Percentiles rank a stretch among this genome's conserved stretches.
phyloP scores from a whole-genome alignment of 805 yeast species.

The Teunomyces pallodes region DNA sequence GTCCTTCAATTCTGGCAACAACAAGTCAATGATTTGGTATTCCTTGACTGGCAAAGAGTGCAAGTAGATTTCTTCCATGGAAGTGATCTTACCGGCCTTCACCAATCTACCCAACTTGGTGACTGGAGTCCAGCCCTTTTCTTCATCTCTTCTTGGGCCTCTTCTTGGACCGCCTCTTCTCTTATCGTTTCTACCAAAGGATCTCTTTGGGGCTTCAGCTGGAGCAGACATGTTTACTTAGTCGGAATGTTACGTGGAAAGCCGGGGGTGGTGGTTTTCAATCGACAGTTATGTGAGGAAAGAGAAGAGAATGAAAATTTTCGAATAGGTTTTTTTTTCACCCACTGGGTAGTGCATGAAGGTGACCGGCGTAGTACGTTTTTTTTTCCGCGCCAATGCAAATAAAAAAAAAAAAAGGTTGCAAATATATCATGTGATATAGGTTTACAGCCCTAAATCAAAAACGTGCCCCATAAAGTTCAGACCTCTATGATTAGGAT shows the following conservation, averaged over 20 bases:
- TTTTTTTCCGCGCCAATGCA: too few relatives aligned
- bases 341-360: neutral
- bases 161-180: slow-evolving; percentile 47
- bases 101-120: slow-evolving; percentile 99
- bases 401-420: neutral
- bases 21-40: slow-evolving; percentile 96
- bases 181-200: slow-evolving; percentile 54
- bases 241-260: slow-evolving; percentile 74
- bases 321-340: slow-evolving; percentile 2
- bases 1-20: slow-evolving; percentile 93
- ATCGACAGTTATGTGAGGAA: slow-evolving; percentile 43
- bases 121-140: slow-evolving; percentile 99
- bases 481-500: neutral
- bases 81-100: slow-evolving; percentile 95
- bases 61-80: slow-evolving; percentile 97
- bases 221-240: slow-evolving; percentile 40
- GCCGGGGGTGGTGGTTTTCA: slow-evolving; percentile 66
- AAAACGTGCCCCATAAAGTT: neutral
- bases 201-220: slow-evolving; percentile 46
- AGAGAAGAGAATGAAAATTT: slow-evolving; percentile 6
- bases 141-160: slow-evolving; percentile 83
- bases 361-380: too few relatives aligned
- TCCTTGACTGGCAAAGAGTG: slow-evolving; percentile 99
- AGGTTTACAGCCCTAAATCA: neutral
- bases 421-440: neutral